Conservation (phyloP, 1,284 basidiomycete genomes). For the Sanguinoderma infundibulare region DNA sequence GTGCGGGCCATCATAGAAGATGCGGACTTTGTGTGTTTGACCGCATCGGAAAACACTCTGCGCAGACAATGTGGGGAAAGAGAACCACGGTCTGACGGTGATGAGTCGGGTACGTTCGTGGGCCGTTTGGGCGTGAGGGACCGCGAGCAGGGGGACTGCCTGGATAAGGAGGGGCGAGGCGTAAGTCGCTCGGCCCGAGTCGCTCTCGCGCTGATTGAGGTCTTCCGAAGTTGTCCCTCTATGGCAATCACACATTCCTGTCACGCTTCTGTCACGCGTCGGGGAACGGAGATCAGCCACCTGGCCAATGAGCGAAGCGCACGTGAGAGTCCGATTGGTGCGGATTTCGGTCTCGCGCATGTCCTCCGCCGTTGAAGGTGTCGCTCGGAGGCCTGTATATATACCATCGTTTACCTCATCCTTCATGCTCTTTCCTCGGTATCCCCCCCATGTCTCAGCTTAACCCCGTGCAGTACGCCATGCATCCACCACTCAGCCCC, state of each 20-base stretch:
- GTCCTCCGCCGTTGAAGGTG: constrained; percentile 30
- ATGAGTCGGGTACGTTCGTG: background rate
- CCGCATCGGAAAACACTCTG: background rate
- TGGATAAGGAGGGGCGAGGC: background rate
- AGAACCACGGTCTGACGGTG: background rate
- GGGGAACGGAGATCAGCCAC: constrained; percentile 24
- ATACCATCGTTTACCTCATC: constrained; percentile 17
- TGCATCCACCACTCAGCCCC: constrained; percentile 17
- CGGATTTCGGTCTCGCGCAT: constrained; percentile 28
- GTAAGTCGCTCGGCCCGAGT: constrained; percentile 1
- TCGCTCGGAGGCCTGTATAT: constrained; percentile 23
- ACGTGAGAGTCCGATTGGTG: constrained; percentile 31
- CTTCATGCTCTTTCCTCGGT: constrained; percentile 16
- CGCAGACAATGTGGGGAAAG: background rate
- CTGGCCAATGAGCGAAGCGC: constrained; percentile 15
- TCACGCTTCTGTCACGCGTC: constrained; percentile 18
- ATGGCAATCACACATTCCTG: constrained; percentile 1
- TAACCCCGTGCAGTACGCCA: constrained; percentile 16
- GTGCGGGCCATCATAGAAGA: constrained; percentile 11
- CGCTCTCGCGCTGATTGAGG: constrained; percentile 14
- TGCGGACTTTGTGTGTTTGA: background rate
- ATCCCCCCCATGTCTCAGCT: constrained; percentile 11
- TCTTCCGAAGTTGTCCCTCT: constrained; percentile 8
- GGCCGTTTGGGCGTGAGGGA: background rate
- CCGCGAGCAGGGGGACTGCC: background rate